Evolutionary conservation across 805 yeast species (phyloP), one percentile per base, ranked within the genome.

Genomic region (Hermanozyma aechmeae): DNA sequence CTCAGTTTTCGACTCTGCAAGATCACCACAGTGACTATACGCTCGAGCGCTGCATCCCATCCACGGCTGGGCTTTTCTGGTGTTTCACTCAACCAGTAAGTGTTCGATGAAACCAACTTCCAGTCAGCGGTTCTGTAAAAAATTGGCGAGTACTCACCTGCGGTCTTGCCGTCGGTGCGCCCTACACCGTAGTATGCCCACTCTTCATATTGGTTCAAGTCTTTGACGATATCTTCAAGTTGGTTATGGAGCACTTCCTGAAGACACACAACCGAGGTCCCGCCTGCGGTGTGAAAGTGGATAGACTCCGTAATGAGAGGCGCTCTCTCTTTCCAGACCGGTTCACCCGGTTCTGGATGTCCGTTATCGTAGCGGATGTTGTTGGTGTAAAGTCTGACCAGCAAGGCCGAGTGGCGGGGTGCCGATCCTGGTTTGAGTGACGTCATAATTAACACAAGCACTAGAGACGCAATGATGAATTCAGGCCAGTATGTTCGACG

Each of bases 61-160:
- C 70, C 72, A 25, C 40, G 51, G 11, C 73, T 63, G 1, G 79
- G 76, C n/a, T 42, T 50, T 25, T 60, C 64, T 1, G 79, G 79
- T 3, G 76, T 71, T 12, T 59, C 56, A 36, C 74, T 64, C 10
- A 73, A 49, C 79, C 79, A 73, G 30, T 58, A 58, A 7, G 71
- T 63, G 13, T 62, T 58, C n/a, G 54, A 42, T 9, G 60, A 55
- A 5, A 65, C 30, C 21, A 68, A 37, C 21, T 51, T 43, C 53
- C 71, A 64, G 11, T 56, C 56, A 0, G 51, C 30, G 5, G 39
- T 39, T 18, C 62, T 51, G 45, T 53, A 71, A 17, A 65, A 44
- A 8, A 73, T 52, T 1, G 78, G 75, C 4, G 71, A 52, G 34
- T 53, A 71, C 39, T 73, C 80, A 10, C 79, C 77, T 4, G 43